Evolutionary conservation across 2,329 filamentous ascomycete species (phyloP).

Genomic region (Verruconis gallopava): DNA sequence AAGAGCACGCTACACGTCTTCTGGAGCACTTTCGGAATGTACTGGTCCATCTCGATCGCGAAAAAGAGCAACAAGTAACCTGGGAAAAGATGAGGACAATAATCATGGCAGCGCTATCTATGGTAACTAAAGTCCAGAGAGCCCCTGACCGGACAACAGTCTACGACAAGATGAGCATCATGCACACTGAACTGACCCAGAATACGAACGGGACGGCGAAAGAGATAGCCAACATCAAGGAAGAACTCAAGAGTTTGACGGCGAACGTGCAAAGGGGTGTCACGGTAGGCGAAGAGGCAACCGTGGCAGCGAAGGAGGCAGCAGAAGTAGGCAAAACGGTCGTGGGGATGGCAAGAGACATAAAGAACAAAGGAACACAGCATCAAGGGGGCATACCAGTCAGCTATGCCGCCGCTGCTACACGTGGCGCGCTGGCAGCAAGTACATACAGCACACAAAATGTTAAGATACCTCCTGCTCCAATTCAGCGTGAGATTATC

Average conservation of each 20-base stretch:
- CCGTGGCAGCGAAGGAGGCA: constrained; percentile 14
- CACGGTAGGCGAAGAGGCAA: too few species aligned
- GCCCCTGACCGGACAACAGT: constrained; percentile 12
- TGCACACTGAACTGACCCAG: constrained; percentile 12
- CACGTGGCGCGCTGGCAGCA: constrained; percentile 9
- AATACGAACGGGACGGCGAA: background rate
- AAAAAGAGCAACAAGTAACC: too few species aligned
- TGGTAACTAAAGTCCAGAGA: constrained; percentile 14
- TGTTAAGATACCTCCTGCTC: constrained; percentile 11
- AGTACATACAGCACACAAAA: constrained; percentile 14
- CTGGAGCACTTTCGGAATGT: too few species aligned
- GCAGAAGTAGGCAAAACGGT: constrained; percentile 10
- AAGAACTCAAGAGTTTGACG: too few species aligned
- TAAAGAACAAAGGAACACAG: too few species aligned
- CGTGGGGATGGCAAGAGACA: constrained; percentile 11
- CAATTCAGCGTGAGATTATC: constrained; percentile 14
- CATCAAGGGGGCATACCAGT: constrained; percentile 9
- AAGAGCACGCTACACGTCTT: too few species aligned
- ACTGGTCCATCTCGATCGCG: too few species aligned
- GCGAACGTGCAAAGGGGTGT: too few species aligned
- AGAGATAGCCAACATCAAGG: too few species aligned
- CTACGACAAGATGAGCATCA: constrained; percentile 12
- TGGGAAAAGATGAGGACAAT: constrained; percentile 9
- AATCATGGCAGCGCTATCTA: constrained; percentile 12
- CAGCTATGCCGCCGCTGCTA: constrained; percentile 12